A percentile compares a stretch with the other conserved stretches of the same genome.
These are phyloP conservation scores for Kluyveromyces sp. DNA, from an alignment of 1,139 yeast species.

Conservation along the genomic window DNA sequence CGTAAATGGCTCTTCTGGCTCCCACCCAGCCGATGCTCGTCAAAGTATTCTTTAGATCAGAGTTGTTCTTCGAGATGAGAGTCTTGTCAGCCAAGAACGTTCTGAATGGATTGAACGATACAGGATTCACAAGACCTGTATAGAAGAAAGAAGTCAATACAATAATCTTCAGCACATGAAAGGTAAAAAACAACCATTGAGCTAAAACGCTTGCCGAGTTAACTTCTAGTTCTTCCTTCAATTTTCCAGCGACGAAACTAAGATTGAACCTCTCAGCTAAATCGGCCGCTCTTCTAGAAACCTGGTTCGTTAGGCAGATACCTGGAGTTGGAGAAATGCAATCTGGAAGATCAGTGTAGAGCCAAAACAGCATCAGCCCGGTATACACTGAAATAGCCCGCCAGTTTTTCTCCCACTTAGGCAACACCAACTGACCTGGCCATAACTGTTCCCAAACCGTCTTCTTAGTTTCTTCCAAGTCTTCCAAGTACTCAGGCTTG, in stretches of 20 bases:
- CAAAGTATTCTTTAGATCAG: conserved; percentile 45
- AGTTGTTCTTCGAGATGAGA: conserved; percentile 26
- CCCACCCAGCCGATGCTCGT: conserved; percentile 87
- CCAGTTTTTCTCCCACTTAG: conserved; percentile 62
- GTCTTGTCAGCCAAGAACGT: conserved; percentile 23
- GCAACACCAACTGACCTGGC: conserved; percentile 88
- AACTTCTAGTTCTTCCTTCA: conserved; percentile 42
- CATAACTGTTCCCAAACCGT: conserved; percentile 54
- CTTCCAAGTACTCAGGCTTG: conserved; percentile 37
- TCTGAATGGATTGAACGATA: conserved; percentile 41
- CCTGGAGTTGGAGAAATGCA: conserved; percentile 89
- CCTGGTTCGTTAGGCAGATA: conserved; percentile 64
- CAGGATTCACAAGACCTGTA: conserved; percentile 75
- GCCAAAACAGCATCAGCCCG: conserved; percentile 55
- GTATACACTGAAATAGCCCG: conserved; percentile 43
- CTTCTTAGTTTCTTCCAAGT: conserved; percentile 40
- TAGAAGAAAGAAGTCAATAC: conserved; percentile 53
- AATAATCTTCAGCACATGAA: conserved; percentile 59
- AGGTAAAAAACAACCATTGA: conserved; percentile 60
- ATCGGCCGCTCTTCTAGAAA: conserved; percentile 37
- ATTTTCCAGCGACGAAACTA: conserved; percentile 37
- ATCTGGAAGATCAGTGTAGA: conserved; percentile 90
- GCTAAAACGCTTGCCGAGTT: conserved; percentile 38
- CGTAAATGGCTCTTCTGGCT: conserved; percentile 61
- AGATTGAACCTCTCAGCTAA: conserved; percentile 34